Base-by-base conservation (phyloP, 768 basidiomycete species). In the Leccinum variicolor region DNA sequence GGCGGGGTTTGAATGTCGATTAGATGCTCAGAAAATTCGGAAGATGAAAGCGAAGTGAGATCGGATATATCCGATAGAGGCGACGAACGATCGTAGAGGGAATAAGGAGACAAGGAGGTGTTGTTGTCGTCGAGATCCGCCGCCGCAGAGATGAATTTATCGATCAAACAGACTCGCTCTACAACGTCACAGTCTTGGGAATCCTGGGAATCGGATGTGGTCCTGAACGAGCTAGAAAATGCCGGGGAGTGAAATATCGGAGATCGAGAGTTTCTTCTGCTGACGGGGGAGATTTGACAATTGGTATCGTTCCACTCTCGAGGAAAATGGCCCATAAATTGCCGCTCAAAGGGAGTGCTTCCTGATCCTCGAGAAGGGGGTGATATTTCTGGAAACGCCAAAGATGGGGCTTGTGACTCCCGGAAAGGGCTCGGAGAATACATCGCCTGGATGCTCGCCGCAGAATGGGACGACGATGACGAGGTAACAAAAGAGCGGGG, bases 41-140 rank as follows among this genome's bases (percentile, higher is more conserved):
- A 60, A 62, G 70, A 72, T 52, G 71, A 67, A 25, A 73, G 53
- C 11, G 72, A 54, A 10, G 68, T 74, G 26, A 72, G 71, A 49
- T 66, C 64, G 7, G 71, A 72, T 46, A 69, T 50, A 54, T 64
- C 61, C 8, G 72, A 72, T 3, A 65, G 10, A 26, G 72, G 64
- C 8, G 72, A 69, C 7, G 55, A 66, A 53, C 48, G 63, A 17
- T 53, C 60, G 41, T 47, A 60, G 54, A 33, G 53, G 56, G 61
- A 11, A 2, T 61, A 11, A 2, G 33, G 49, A 39, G 52, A 50
- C 47, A 39, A 41, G 19, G 50, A 31, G 6, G 21, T 19, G 8
- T 46, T 34, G n/a, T 46, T 34, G 33, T 52, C 52, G 34, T 57
- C 51, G 11, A 53, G 34, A 17, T 63, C 56, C 17, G 60, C 62